Evolutionary conservation across 1,284 basidiomycete species (phyloP), one percentile per base, ranked within the genome.

Genomic region (Singerocomus inundabilis): DNA sequence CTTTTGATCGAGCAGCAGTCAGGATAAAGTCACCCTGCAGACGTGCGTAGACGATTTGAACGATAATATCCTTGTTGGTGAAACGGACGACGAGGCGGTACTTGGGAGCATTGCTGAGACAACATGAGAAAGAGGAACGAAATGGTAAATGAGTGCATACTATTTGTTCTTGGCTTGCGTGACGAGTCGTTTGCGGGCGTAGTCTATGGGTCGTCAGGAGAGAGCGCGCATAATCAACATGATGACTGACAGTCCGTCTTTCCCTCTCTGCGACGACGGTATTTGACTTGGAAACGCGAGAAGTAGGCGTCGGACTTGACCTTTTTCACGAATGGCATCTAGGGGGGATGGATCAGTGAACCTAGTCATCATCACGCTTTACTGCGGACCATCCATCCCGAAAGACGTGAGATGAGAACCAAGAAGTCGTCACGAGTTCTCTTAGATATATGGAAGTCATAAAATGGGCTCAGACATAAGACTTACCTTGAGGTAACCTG

Each of bases 141-240:
- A 16, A 34, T 6, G 7, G 28, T 47, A 40, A 41, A 26, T 6
- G 18, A n/a, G 52, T 29, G 70, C 80, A 49, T 67, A 88, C 87
- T 98, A 99, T 82, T 99, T 99, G 88, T 98, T 99, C 85, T 99
- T 99, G 59, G 96, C 94, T 83, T 99, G 97, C 52, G 91, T 85
- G 59, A 98, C 84, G 51, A 99, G 82, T 64, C 93, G 88, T 79
- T 97, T 96, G 65, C 96, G 91, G 53, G 96, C 96, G 70, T 98
- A 97, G 84, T 98, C 90, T 91, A 49, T 12, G 49, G 6, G 15
- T 4, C 5, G 49, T 70, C 29, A 64, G 44, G 35, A 40, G 4
- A 48, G 46, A 45, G 33, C n/a, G 44, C 29, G 11, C 32, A 26
- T 3, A 44, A 46, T 37, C 12, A 33, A 33, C 12, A 55, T 2